phyloP scores from a whole-genome alignment of 2,329 filamentous ascomycete genomes.

The Colletotrichum tanaceti region DNA sequence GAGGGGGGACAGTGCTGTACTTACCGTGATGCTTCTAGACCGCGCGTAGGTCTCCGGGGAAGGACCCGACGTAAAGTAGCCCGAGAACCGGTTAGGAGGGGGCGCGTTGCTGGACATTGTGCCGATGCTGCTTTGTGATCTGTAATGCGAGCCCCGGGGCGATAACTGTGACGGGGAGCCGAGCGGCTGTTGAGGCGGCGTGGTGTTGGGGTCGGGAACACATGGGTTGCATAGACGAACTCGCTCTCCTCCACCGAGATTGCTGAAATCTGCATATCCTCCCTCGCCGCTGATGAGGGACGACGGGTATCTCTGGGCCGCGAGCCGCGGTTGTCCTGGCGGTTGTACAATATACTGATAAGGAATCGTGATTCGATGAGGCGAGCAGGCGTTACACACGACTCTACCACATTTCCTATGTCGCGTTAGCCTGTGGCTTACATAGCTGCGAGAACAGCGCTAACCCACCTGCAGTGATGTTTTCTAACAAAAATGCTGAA shows the following conservation, averaged over 20 bases:
- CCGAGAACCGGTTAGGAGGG: conserved; percentile 49
- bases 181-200: conserved; percentile 61
- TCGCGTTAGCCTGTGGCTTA: conserved; percentile 15
- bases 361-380: conserved; percentile 94
- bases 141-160: conserved; percentile 54
- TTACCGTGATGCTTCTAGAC: conserved; percentile 39
- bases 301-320: conserved; percentile 52
- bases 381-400: conserved; percentile 89
- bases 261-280: conserved; percentile 57
- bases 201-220: conserved; percentile 70
- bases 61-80: conserved; percentile 51
- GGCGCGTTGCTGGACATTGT: conserved; percentile 47
- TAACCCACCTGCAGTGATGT: conserved; percentile 85
- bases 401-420: conserved; percentile 88
- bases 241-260: conserved; percentile 65
- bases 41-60: conserved; percentile 50
- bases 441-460: neutral
- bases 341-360: conserved; percentile 91
- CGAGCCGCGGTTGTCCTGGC: conserved; percentile 57
- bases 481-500: conserved; percentile 91
- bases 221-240: conserved; percentile 72
- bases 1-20: neutral
- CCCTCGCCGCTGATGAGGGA: conserved; percentile 55
- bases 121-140: conserved; percentile 60
- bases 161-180: conserved; percentile 50